Percentiles rank a stretch among this genome's conserved stretches.
These are phyloP conservation scores for Akanthomyces lecanii DNA, from an alignment of 2,329 filamentous ascomycete genomes.

Conservation along the genomic window DNA sequence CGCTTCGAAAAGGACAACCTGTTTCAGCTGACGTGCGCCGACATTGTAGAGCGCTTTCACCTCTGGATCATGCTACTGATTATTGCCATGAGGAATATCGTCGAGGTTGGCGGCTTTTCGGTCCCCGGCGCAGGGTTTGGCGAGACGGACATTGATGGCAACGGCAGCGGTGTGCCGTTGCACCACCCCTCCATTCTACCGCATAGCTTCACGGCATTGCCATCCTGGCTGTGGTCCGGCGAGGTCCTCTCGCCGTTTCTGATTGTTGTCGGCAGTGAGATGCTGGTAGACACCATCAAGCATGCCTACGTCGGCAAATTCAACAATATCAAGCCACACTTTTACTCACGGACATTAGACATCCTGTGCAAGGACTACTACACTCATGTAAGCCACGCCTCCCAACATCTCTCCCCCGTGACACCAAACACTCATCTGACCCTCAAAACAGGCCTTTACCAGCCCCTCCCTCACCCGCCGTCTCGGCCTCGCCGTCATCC, in stretches of 20 bases:
- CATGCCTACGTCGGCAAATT: constrained; percentile 98
- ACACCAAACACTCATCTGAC: constrained; percentile 12
- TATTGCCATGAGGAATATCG: constrained; percentile 91
- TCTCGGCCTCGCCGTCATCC: constrained; percentile 85
- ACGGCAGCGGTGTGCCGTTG: constrained; percentile 54
- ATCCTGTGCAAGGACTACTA: constrained; percentile 98
- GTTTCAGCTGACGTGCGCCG: constrained; percentile 93
- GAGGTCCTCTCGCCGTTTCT: constrained; percentile 91
- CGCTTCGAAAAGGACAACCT: constrained; percentile 97
- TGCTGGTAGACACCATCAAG: constrained; percentile 94
- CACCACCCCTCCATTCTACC: constrained; percentile 75
- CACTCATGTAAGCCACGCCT: constrained; percentile 61
- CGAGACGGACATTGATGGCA: constrained; percentile 42
- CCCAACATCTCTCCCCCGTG: not conserved
- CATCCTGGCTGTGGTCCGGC: constrained; percentile 69
- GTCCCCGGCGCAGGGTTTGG: constrained; percentile 49
- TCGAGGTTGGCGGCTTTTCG: constrained; percentile 86
- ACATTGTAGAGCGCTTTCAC: constrained; percentile 95
- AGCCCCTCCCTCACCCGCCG: constrained; percentile 86
- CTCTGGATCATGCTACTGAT: constrained; percentile 97
- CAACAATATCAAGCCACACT: constrained; percentile 88
- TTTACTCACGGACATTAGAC: constrained; percentile 87
- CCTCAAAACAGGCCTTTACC: constrained; percentile 65
- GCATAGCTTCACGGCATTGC: constrained; percentile 84
- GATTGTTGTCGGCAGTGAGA: constrained; percentile 91